Percentiles rank a stretch among this genome's conserved stretches.
phyloP scores from a whole-genome alignment of 108 stramenopile species.

The Chaetoceros tenuissimus region DNA sequence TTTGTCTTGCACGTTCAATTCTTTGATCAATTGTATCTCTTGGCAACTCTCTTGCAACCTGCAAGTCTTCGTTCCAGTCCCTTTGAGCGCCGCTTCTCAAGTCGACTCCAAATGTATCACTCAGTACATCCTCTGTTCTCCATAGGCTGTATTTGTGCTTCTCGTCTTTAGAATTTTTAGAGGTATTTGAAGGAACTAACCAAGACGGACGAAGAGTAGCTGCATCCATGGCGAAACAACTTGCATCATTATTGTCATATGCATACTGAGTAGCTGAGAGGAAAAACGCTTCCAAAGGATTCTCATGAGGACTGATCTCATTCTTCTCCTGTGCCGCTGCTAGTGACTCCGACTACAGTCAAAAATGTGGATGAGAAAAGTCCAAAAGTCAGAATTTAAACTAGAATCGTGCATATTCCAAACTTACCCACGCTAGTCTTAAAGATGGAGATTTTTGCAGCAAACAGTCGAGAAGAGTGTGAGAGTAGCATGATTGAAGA shows the following conservation, averaged over 20 bases:
- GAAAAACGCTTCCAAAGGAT: constrained; percentile 30
- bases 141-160: constrained; percentile 47
- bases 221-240: constrained; percentile 39
- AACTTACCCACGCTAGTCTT: constrained; percentile 29
- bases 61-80: constrained; percentile 97
- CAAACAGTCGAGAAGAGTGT: constrained; percentile 68
- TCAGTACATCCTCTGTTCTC: constrained; percentile 71
- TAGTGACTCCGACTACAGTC: constrained; percentile 24
- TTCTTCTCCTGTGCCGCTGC: constrained; percentile 44
- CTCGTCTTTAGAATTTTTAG: constrained; percentile 17
- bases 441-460: constrained; percentile 43
- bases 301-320: constrained; percentile 25
- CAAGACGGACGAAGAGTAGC: constrained; percentile 58
- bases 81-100: constrained; percentile 64
- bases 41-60: constrained; percentile 79
- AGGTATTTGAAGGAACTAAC: constrained; percentile 45
- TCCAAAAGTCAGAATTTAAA: too few species aligned
- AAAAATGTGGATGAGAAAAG: too few species aligned
- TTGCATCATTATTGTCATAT: constrained; percentile 20
- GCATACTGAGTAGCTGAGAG: constrained; percentile 43
- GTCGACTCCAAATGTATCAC: constrained; percentile 77
- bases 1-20: constrained; percentile 71
- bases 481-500: constrained; percentile 54
- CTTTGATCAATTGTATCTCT: constrained; percentile 50
- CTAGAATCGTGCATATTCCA: too few species aligned